Conservation (phyloP, 495 filamentous ascomycete species). For the Penicillium canariense region DNA sequence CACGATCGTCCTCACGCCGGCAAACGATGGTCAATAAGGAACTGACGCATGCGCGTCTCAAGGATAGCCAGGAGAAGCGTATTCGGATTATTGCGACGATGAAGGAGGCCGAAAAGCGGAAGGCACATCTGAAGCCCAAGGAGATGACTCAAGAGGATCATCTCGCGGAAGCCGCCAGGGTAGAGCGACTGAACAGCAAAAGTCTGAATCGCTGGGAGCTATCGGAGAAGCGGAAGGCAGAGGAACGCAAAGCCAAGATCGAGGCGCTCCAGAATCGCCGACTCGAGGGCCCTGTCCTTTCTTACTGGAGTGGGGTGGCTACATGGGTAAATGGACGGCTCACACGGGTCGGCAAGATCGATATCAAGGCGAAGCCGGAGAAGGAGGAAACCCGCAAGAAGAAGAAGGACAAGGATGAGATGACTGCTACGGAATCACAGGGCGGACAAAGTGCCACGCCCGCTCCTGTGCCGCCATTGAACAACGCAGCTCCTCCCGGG, state of each 20-base stretch:
- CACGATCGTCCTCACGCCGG: conserved; percentile 75
- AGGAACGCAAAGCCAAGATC: conserved; percentile 75
- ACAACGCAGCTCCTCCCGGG: neutral
- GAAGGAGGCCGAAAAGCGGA: conserved; percentile 80
- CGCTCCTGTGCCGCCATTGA: conserved; percentile 4
- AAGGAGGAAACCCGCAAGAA: conserved; percentile 34
- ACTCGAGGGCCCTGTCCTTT: conserved; percentile 84
- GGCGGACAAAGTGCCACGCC: conserved; percentile 12
- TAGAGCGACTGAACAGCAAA: conserved; percentile 83
- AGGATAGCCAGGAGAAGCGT: conserved; percentile 77
- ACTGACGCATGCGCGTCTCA: conserved; percentile 74
- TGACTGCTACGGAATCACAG: conserved; percentile 24
- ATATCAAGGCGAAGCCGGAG: conserved; percentile 50
- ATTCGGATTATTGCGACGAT: conserved; percentile 76
- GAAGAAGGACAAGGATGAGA: conserved; percentile 36
- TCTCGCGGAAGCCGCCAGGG: conserved; percentile 74
- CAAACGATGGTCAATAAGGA: conserved; percentile 85
- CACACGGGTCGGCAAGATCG: conserved; percentile 67
- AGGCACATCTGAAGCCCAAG: conserved; percentile 70
- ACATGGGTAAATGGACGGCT: conserved; percentile 74
- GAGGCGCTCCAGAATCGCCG: conserved; percentile 82
- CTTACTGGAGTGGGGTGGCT: conserved; percentile 87
- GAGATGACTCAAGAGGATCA: conserved; percentile 88
- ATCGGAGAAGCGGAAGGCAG: conserved; percentile 79
- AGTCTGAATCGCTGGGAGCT: conserved; percentile 94